These are phyloP conservation scores for Musa itinerans DNA, from an alignment of 176 grass and related monocot genomes.

Conservation along the genomic window DNA sequence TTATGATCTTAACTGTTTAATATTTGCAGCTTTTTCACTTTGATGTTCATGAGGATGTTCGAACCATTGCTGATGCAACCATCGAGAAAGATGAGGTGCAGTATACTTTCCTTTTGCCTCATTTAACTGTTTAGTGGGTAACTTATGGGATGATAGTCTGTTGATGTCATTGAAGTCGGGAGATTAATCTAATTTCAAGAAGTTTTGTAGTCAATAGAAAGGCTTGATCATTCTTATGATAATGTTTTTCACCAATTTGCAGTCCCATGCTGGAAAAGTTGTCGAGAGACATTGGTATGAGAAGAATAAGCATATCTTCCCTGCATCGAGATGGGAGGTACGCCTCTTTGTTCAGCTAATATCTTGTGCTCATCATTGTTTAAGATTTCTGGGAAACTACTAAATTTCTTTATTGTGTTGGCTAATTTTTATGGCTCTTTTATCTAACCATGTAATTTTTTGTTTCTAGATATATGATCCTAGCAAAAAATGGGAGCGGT, in stretches of 20 bases:
- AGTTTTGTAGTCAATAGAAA: too few relatives aligned
- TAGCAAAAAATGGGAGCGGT: conserved; percentile 96
- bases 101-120: background rate
- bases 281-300: conserved; percentile 98
- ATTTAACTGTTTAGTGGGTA: background rate
- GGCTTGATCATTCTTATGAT: background rate
- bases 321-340: conserved; percentile 99
- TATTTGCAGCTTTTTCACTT: conserved; percentile 90
- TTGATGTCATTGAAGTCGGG: background rate
- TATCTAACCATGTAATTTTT: conserved; percentile 1
- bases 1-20: background rate
- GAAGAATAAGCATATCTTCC: conserved; percentile 99
- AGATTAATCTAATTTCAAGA: background rate
- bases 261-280: conserved; percentile 97
- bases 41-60: conserved; percentile 97
- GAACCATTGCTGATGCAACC: conserved; percentile 89
- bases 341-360: conserved; percentile 1
- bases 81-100: conserved; percentile 95
- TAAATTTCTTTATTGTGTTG: background rate
- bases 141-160: background rate
- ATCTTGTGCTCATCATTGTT: background rate
- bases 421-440: background rate
- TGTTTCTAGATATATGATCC: conserved; percentile 90
- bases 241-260: conserved; percentile 3
- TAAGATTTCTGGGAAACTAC: background rate